A percentile compares a stretch with the other conserved stretches of the same genome.
Conservation (phyloP, 1,284 basidiomycete genomes). For the Hypsizygus ulmarius region DNA sequence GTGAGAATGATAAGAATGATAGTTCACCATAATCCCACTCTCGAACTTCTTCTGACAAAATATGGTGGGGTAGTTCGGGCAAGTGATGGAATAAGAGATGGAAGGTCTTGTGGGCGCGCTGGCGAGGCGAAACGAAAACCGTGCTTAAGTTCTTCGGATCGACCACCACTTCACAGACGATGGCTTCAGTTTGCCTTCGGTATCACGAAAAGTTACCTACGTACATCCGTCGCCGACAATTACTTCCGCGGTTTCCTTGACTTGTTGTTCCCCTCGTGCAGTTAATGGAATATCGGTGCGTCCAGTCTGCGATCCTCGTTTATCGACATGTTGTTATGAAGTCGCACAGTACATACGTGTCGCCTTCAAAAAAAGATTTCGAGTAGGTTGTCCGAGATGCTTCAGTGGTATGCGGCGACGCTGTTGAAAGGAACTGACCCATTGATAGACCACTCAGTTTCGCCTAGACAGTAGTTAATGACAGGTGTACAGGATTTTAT, state of each 20-base stretch:
- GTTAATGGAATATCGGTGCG: slow-evolving; percentile 87
- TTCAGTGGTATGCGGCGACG: background rate
- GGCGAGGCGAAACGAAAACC: slow-evolving; percentile 80
- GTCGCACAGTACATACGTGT: slow-evolving; percentile 51
- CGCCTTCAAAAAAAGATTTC: slow-evolving; percentile 43
- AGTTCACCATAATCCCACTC: slow-evolving; percentile 85
- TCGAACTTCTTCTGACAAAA: slow-evolving; percentile 62
- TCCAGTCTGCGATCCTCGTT: slow-evolving; percentile 62
- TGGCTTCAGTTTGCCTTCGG: slow-evolving; percentile 3
- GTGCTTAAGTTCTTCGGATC: slow-evolving; percentile 79
- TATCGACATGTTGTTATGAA: background rate
- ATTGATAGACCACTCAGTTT: slow-evolving; percentile 93
- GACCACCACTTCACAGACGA: slow-evolving; percentile 63
- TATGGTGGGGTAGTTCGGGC: slow-evolving; percentile 46
- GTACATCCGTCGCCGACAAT: slow-evolving; percentile 78
- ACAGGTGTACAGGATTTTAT: slow-evolving; percentile 1
- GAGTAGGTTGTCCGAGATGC: background rate
- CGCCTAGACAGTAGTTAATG: slow-evolving; percentile 46
- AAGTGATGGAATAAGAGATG: slow-evolving; percentile 72
- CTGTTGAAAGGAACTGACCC: slow-evolving; percentile 46
- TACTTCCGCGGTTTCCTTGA: slow-evolving; percentile 60
- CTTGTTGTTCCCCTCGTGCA: slow-evolving; percentile 71
- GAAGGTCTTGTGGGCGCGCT: slow-evolving; percentile 83
- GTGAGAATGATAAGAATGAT: background rate
- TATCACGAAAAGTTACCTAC: slow-evolving; percentile 27